A percentile compares a stretch with the other conserved stretches of the same genome.
These are phyloP conservation scores for Aspergillus ibericus DNA, from an alignment of 2,329 filamentous ascomycete genomes.

Conservation along the genomic window DNA sequence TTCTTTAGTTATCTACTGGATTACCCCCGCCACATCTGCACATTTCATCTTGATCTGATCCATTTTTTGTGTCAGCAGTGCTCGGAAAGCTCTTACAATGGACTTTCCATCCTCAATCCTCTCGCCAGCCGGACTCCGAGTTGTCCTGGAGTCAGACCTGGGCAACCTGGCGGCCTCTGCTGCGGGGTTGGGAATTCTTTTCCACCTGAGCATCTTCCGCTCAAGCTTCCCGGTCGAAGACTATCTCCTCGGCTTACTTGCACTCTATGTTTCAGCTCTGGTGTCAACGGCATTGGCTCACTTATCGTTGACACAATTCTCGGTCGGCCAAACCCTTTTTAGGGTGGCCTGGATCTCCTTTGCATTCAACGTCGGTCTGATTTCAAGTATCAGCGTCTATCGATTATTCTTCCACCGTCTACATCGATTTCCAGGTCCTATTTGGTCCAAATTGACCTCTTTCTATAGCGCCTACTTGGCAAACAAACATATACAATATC, in stretches of 20 bases:
- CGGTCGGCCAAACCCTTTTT: neutral
- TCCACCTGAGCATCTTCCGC: constrained; percentile 7
- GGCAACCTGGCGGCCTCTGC: neutral
- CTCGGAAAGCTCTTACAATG: constrained; percentile 7
- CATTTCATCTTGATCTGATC: neutral
- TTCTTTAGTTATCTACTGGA: neutral
- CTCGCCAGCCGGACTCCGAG: neutral
- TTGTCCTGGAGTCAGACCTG: neutral
- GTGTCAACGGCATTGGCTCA: neutral
- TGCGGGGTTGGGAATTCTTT: neutral
- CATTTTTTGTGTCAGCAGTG: neutral
- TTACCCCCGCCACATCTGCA: neutral
- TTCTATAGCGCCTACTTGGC: constrained; percentile 20
- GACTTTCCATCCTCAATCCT: neutral
- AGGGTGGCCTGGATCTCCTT: neutral
- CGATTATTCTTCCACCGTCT: constrained; percentile 29
- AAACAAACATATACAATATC: constrained; percentile 16
- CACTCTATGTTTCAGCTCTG: neutral
- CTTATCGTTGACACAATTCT: neutral
- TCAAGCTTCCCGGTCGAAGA: constrained; percentile 10
- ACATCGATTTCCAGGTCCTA: constrained; percentile 26
- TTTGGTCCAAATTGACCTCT: constrained; percentile 21
- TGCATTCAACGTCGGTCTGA: constrained; percentile 1
- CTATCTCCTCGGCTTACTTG: constrained; percentile 1
- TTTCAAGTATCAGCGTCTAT: constrained; percentile 26